Base-by-base conservation (phyloP, 768 basidiomycete genomes). In the Tephrocybe sp. region DNA sequence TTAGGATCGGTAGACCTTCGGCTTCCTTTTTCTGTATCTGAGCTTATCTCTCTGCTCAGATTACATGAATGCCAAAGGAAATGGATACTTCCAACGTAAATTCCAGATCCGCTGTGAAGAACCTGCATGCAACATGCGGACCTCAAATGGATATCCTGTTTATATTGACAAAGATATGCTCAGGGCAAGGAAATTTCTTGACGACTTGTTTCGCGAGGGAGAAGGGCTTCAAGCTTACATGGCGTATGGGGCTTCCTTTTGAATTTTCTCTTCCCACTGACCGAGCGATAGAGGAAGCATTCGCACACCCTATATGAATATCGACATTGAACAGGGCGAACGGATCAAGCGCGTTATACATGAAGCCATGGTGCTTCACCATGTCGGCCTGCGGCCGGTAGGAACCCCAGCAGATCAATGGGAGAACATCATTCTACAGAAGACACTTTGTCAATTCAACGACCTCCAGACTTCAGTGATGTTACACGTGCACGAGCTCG, bases 11-110 rank as follows among this genome's bases (percentile, higher is more conserved):
- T 49, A 42, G 48, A 11, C 11, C 32, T 17, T 30, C 13, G 8
- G 1, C 17, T 40, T 14, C n/a, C 3, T 11, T 34, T 39, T 1
- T 12, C 14, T 19, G 22, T 34, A 8, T n/a, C 26, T 12, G 11
- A 12, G 16, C 4, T 36, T 20, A 46, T n/a, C 19, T 26, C 2
- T 5, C 2, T 20, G 7, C 33, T 22, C 31, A 55, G 54, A 49
- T 6, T 51, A 45, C 11, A 48, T 56, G 43, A 65, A 60, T 23
- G 12, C 40, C 4, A 22, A 39, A 20, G 58, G 58, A 14, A 45
- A 45, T 10, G 58, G 58, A n/a, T 59, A 56, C 19, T 36, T 59
- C 3, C 58, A 59, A 34, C 45, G 42, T 12, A 26, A 45, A 20
- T 59, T 59, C 13, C 14, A 30, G 5, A 13, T 49, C 54, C 53